Conservation (phyloP, 1,284 basidiomycete species). For the Marasmius fiardii region DNA sequence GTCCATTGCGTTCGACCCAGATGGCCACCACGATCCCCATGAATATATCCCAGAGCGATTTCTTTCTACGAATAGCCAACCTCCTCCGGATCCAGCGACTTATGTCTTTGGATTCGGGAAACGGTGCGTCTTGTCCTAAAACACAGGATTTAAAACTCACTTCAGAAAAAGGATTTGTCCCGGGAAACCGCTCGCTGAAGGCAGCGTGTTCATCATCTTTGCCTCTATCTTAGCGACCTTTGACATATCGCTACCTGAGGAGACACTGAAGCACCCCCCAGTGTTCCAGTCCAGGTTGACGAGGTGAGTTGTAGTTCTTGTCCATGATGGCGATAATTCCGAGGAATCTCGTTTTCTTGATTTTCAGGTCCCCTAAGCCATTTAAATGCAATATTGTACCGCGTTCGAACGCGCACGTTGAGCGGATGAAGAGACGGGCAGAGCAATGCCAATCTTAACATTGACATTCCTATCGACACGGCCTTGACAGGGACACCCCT, state of each 20-base stretch:
- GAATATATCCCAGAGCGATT: conserved; percentile 15
- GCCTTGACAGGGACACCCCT: no score
- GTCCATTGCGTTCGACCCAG: conserved; percentile 10
- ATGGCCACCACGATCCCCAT: conserved; percentile 5
- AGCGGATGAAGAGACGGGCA: no score
- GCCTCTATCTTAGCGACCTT: conserved; percentile 5
- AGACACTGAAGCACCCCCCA: background rate
- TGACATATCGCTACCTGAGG: conserved; percentile 1
- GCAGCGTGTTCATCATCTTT: background rate
- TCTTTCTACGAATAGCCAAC: background rate
- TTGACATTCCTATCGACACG: no score
- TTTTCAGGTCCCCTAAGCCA: background rate
- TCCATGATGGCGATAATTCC: no score
- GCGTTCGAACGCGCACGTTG: no score
- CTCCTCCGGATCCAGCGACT: conserved; percentile 2
- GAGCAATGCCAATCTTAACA: no score
- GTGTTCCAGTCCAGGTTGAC: background rate
- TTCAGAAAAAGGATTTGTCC: no score
- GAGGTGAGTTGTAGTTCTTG: background rate
- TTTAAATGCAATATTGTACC: background rate
- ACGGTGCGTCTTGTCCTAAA: no score
- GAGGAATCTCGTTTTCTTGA: no score
- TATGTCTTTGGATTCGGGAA: conserved; percentile 14
- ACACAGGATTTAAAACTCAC: no score
- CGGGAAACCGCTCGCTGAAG: conserved; percentile 8